phyloP scores from a whole-genome alignment of 345 rosid genomes.

The Hypericum androsaemum region DNA sequence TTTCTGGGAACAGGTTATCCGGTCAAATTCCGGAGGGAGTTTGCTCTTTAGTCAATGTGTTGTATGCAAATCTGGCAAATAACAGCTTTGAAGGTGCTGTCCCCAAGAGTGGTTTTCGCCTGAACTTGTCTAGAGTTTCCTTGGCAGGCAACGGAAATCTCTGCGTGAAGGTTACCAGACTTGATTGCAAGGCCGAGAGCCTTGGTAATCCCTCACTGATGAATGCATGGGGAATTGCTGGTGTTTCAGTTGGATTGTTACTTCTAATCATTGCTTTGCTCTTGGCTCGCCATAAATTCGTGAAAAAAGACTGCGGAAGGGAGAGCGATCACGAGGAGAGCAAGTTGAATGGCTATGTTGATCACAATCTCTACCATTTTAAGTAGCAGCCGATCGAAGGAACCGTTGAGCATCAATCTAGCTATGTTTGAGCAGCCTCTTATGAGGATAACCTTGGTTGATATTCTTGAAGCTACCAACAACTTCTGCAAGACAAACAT shows the following conservation, averaged over 20 bases:
- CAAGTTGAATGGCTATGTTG: constrained; percentile 39
- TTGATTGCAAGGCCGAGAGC: constrained; percentile 35
- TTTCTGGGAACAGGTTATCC: constrained; percentile 45
- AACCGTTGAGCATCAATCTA: constrained; percentile 75
- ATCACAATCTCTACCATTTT: constrained; percentile 47
- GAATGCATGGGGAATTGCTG: constrained; percentile 46
- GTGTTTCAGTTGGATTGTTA: constrained; percentile 32
- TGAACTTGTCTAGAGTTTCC: constrained; percentile 31
- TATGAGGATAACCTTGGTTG: constrained; percentile 54
- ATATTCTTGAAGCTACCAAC: constrained; percentile 69
- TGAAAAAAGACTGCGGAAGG: constrained; percentile 23
- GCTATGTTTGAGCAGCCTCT: constrained; percentile 88
- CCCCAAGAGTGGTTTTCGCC: constrained; percentile 49
- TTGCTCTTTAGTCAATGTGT: constrained; percentile 39
- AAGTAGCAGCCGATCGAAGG: constrained; percentile 67
- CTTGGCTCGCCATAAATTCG: constrained; percentile 37
- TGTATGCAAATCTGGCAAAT: constrained; percentile 38
- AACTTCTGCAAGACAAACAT: constrained; percentile 73
- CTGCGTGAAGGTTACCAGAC: constrained; percentile 39
- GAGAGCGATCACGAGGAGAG: constrained; percentile 44
- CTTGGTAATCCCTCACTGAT: constrained; percentile 20
- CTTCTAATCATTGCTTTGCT: constrained; percentile 27
- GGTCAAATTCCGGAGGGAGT: constrained; percentile 55
- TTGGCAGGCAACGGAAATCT: constrained; percentile 57
- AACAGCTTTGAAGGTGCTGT: constrained; percentile 58